These are phyloP conservation scores for Metschnikowia kunwiensis DNA, from an alignment of 805 yeast species.

Conservation along the genomic window DNA sequence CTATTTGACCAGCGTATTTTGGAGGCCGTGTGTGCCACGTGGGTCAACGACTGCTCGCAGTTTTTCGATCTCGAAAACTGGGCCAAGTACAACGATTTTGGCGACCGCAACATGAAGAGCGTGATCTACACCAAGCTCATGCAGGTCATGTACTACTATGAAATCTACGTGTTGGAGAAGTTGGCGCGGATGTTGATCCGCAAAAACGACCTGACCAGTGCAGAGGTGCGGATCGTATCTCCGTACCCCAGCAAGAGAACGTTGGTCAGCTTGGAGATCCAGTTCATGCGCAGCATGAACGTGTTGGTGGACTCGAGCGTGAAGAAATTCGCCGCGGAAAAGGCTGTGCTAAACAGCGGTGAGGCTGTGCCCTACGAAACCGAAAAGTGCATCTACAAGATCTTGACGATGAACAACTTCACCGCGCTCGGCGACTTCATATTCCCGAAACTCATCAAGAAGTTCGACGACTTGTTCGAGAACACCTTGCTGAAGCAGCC, in stretches of 20 bases:
- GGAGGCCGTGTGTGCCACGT: slow-evolving; percentile 41
- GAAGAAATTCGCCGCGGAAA: slow-evolving; percentile 32
- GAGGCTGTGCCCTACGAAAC: slow-evolving; percentile 15
- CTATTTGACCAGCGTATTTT: slow-evolving; percentile 37
- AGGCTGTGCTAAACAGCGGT: slow-evolving; percentile 13
- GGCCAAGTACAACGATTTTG: slow-evolving; percentile 27
- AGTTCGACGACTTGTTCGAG: slow-evolving; percentile 34
- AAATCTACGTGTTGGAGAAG: slow-evolving; percentile 32
- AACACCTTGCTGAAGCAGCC: slow-evolving; percentile 37
- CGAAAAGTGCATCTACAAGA: slow-evolving; percentile 33
- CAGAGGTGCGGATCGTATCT: slow-evolving; percentile 31
- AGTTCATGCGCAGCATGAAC: slow-evolving; percentile 43
- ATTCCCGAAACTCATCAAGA: slow-evolving; percentile 31
- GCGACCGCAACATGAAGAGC: slow-evolving; percentile 16
- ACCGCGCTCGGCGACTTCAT: slow-evolving; percentile 32
- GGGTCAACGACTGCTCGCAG: slow-evolving; percentile 46
- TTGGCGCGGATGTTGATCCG: slow-evolving; percentile 28
- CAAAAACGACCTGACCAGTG: slow-evolving; percentile 12
- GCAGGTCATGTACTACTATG: slow-evolving; percentile 35
- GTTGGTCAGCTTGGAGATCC: slow-evolving; percentile 42
- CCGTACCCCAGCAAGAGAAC: slow-evolving; percentile 40
- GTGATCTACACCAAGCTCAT: slow-evolving; percentile 34
- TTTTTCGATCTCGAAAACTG: slow-evolving; percentile 43
- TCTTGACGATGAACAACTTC: slow-evolving; percentile 43
- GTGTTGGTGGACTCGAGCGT: slow-evolving; percentile 40